Base-by-base conservation (phyloP, 768 basidiomycete genomes). In the Amanita thiersii region DNA sequence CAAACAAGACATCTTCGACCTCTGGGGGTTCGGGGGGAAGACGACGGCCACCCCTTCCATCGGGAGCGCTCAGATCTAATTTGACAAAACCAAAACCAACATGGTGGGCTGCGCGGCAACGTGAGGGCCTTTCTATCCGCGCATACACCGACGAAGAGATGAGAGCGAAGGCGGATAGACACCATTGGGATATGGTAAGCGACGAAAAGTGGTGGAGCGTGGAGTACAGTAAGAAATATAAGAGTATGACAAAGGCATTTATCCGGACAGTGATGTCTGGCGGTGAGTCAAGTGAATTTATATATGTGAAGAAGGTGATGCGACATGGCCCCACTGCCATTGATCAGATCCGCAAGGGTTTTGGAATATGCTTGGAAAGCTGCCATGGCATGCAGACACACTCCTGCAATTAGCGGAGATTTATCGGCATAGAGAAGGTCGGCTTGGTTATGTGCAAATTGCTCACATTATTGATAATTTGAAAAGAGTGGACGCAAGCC, bases 351-450 rank as follows among this genome's bases (percentile, higher is more conserved):
- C 86, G 1, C 77, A 87, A 45, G 75, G 77, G 2, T 73, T 99
- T 33, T 84, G 79, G 61, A 73, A 77, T 14, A 66, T 97, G 5
- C 53, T 94, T n/a, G 70, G 77, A 18, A 75, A 73, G 29, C 72
- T 83, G 41, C 90, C 89, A 0, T 97, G 90, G 78, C 96, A 98
- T 51, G 86, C 81, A 1, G 94, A 98, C 58, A 93, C 93, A 0
- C 66, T 94, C 1, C 69, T 94, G 2, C 89, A 93, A 52, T 62
- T 93, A 10, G 79, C 86, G 2, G 90, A 93, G 50, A 79, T 92
- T 5, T 85, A 79, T 53, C 68, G 83, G 20, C 86, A 94, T 56
- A 75, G 90, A 51, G 91, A 94, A 69, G 91, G 91, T 15, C 29
- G 25, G 32, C 26, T 32, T 18, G 15, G n/a, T n/a, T n/a, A n/a